These are phyloP conservation scores for Durusdinium trenchii DNA, from an alignment of 73 alveolate genomes.

Conservation along the genomic window DNA sequence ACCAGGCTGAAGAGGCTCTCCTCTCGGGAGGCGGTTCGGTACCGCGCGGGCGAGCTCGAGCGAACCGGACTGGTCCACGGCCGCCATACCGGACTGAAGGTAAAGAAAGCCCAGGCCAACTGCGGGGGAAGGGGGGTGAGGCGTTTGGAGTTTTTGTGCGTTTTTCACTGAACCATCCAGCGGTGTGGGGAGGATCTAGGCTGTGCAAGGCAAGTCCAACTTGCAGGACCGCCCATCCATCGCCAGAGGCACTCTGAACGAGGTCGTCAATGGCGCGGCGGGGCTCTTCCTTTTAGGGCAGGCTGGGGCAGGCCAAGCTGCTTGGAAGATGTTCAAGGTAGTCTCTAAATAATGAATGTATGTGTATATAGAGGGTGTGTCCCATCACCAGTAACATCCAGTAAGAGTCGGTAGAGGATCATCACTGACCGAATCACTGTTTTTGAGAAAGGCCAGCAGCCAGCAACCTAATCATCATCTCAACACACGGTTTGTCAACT, in stretches of 20 bases:
- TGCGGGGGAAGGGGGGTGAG: too few species aligned
- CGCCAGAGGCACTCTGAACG: slow-evolving; percentile 72
- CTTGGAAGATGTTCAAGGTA: neutral
- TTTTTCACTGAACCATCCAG: too few species aligned
- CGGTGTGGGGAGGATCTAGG: neutral
- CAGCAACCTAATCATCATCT: too few species aligned
- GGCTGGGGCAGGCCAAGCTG: neutral
- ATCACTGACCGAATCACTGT: too few species aligned
- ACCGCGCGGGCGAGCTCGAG: neutral
- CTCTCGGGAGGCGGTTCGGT: slow-evolving; percentile 10
- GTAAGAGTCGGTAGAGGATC: too few species aligned
- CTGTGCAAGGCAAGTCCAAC: neutral
- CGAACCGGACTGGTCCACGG: neutral
- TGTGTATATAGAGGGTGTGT: neutral
- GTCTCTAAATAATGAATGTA: too few species aligned
- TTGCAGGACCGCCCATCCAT: neutral
- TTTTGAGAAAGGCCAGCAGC: too few species aligned
- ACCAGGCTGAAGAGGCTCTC: slow-evolving; percentile 79
- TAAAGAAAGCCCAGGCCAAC: neutral
- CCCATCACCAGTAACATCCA: neutral
- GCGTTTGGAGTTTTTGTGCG: too few species aligned
- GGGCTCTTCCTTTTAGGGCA: slow-evolving; percentile 91
- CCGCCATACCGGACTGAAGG: neutral
- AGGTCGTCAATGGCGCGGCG: slow-evolving; percentile 87
- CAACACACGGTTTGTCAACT: too few species aligned